phyloP scores from a whole-genome alignment of 805 yeast species.

The Cyberlindnera veronae region DNA sequence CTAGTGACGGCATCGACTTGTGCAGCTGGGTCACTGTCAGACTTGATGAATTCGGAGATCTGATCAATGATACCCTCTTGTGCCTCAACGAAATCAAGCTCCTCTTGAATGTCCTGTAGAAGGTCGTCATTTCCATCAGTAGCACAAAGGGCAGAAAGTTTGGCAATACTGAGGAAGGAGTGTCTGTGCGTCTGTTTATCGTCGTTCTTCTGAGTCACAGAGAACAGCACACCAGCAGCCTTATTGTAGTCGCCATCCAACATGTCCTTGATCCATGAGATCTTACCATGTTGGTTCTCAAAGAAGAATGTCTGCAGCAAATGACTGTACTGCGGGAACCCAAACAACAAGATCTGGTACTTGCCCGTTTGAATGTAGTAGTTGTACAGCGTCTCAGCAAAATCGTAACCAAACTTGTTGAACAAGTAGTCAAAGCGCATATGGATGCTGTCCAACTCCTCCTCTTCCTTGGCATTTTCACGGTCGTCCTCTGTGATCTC shows the following conservation, averaged over 20 bases:
- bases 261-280: constrained; percentile 73
- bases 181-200: constrained; percentile 46
- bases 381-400: constrained; percentile 62
- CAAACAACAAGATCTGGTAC: constrained; percentile 49
- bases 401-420: constrained; percentile 58
- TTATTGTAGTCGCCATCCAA: constrained; percentile 44
- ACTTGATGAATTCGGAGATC: constrained; percentile 28
- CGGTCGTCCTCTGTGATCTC: constrained; percentile 45
- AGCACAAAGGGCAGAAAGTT: constrained; percentile 53
- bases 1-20: constrained; percentile 25
- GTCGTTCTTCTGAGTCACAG: constrained; percentile 38
- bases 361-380: constrained; percentile 53
- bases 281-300: constrained; percentile 43
- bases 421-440: constrained; percentile 48
- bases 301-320: constrained; percentile 51
- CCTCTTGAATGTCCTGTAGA: constrained; percentile 46
- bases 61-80: constrained; percentile 40
- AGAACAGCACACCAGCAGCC: constrained; percentile 48
- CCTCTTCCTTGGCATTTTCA: constrained; percentile 22
- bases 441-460: constrained; percentile 18
- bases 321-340: constrained; percentile 49
- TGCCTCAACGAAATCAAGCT: constrained; percentile 44
- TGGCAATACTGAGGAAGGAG: constrained; percentile 66
- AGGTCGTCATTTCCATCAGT: constrained; percentile 21
- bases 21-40: constrained; percentile 29